A percentile compares a stretch with the other conserved stretches of the same genome.
Conservation (phyloP, 106 monocot genomes). For the Phalaenopsis equestris region DNA sequence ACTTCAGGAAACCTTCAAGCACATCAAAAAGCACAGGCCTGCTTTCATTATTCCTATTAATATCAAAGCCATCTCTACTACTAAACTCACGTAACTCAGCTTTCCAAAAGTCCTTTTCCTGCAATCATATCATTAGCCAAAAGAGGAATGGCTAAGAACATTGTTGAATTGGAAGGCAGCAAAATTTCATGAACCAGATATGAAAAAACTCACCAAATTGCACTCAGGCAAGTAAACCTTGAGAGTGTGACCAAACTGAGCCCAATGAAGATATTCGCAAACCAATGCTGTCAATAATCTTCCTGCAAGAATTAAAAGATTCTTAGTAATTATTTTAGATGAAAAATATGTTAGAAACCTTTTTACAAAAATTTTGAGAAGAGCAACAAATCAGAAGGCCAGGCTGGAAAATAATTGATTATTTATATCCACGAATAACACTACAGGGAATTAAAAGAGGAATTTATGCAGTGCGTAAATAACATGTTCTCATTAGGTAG, state of each 20-base stretch:
- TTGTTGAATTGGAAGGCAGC: background rate
- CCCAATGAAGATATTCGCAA: conserved; percentile 91
- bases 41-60: conserved; percentile 59
- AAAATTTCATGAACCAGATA: conserved; percentile 6
- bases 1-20: conserved; percentile 94
- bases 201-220: conserved; percentile 64
- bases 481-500: background rate
- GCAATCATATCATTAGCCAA: conserved; percentile 8
- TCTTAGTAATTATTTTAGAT: background rate
- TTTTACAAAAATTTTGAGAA: background rate
- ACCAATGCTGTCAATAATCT: conserved; percentile 76
- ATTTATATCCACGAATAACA: background rate
- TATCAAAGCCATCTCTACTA: conserved; percentile 64
- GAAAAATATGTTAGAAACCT: background rate
- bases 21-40: conserved; percentile 86
- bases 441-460: background rate
- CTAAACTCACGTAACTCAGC: conserved; percentile 78
- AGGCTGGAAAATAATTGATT: background rate
- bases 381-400: background rate
- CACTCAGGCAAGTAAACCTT: conserved; percentile 97
- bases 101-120: conserved; percentile 96
- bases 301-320: conserved; percentile 40
- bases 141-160: background rate
- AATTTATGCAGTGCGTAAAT: background rate
- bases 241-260: conserved; percentile 76